Percentiles rank a stretch among this genome's conserved stretches.
Conservation (phyloP, 2,329 filamentous ascomycete species). For the Diaporthe australafricana region DNA sequence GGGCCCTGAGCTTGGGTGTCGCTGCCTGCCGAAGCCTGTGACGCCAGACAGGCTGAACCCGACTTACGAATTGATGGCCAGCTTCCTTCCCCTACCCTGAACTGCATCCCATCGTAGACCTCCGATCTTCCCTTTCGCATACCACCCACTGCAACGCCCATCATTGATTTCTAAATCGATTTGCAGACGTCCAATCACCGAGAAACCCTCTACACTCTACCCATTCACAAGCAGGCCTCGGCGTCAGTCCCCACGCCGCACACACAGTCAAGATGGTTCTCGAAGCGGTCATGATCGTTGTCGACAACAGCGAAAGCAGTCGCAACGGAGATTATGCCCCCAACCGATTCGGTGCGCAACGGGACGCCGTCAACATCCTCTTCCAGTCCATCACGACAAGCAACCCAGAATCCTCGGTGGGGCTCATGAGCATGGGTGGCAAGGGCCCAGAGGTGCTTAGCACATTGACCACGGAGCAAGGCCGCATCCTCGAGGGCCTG, state of each 20-base stretch:
- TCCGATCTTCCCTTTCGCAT: constrained; percentile 7
- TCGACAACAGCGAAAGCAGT: constrained; percentile 99
- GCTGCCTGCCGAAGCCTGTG: constrained; percentile 33
- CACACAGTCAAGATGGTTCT: constrained; percentile 83
- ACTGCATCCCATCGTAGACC: constrained; percentile 22
- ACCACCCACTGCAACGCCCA: constrained; percentile 24
- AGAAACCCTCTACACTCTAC: neutral
- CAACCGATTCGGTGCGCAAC: constrained; percentile 95
- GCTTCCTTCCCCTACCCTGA: constrained; percentile 25
- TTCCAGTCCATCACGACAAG: constrained; percentile 96
- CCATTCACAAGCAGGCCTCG: constrained; percentile 42
- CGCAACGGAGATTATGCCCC: constrained; percentile 94
- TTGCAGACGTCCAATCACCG: neutral
- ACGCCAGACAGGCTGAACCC: constrained; percentile 39
- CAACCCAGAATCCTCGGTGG: constrained; percentile 97
- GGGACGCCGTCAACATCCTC: constrained; percentile 93
- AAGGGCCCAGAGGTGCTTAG: constrained; percentile 97
- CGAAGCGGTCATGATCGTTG: constrained; percentile 99
- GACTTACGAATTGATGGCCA: constrained; percentile 37
- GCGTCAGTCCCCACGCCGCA: constrained; percentile 36
- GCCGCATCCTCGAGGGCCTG: constrained; percentile 92
- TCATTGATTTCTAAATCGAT: constrained; percentile 26
- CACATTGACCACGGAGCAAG: constrained; percentile 94
- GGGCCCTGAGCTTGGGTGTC: constrained; percentile 9
- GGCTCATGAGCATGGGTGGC: constrained; percentile 98